Evolutionary conservation across 2,329 filamentous ascomycete genomes (phyloP), one percentile per base, ranked within the genome.

Genomic region (Colletotrichum falcatum): DNA sequence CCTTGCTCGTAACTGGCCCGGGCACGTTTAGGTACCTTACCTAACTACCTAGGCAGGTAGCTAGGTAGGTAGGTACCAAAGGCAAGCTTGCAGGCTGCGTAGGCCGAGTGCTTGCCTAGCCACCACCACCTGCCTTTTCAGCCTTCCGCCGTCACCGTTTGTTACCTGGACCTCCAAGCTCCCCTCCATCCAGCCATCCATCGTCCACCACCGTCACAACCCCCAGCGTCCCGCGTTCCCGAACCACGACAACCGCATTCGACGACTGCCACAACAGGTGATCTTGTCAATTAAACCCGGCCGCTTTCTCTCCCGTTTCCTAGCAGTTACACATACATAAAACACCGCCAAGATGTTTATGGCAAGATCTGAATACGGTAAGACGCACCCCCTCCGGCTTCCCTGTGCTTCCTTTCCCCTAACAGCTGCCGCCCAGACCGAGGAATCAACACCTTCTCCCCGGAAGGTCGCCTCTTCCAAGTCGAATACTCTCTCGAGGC

Each of bases 401-500:
- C 44, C 33, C 74, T 73, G 72, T 74, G 71, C 61, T 65, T 74
- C 49, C 72, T 74, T 71, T 65, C 71, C 75, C 59, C 46, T 49
- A 58, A 39, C 42, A 28, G 35, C 61, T 53, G 73, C 62, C 56
- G 68, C 73, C 42, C 56, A 60, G 61, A 28, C 61, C 70, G 62
- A 26, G 72, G 72, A 58, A 73, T 73, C 66, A n/a, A 28, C 89
- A 99, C 96, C 89, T 99, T 99, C 90, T 99, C 96, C 78, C 96
- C 96, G 72, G 96, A 99, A 89, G 96, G 96, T 79, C 96, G 96
- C 84, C 93, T 99, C 83, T 99, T 99, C 90, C 96, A 99, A 87
- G 96, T 99, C 87, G 96, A 99, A 92, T 99, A 99, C 90, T 98
- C 96, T 71, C 92, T 99, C 83, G 96, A 99, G 88, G 96, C 96